These are phyloP conservation scores for Sporothrix globosa DNA, from an alignment of 2,329 filamentous ascomycete species.

Conservation along the genomic window DNA sequence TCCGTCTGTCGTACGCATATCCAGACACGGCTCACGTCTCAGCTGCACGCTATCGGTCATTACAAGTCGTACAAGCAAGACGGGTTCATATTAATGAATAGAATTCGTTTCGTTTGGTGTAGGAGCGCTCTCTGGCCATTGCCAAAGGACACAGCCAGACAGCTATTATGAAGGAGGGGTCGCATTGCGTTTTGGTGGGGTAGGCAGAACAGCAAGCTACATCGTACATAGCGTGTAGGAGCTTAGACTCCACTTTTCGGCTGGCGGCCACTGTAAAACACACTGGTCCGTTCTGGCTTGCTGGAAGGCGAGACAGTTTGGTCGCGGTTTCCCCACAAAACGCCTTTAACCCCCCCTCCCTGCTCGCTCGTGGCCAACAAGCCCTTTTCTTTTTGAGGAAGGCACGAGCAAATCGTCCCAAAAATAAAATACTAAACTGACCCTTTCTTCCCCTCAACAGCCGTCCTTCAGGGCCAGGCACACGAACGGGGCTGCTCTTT, in stretches of 20 bases:
- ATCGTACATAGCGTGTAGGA: not conserved
- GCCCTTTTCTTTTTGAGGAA: slow-evolving; percentile 24
- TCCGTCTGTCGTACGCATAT: no score
- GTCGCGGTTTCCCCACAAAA: slow-evolving; percentile 23
- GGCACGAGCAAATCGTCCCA: slow-evolving; percentile 16
- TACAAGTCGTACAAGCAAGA: not conserved
- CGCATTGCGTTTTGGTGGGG: slow-evolving; percentile 18
- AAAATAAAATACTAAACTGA: slow-evolving; percentile 25
- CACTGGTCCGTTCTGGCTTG: not conserved
- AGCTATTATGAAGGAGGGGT: not conserved
- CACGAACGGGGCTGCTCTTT: not conserved
- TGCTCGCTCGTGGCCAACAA: slow-evolving; percentile 8
- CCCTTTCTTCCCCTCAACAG: not conserved
- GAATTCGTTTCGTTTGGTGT: not conserved
- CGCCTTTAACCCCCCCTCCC: slow-evolving; percentile 3
- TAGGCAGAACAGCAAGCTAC: not conserved
- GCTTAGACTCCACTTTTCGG: slow-evolving; percentile 13
- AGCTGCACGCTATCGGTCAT: not conserved
- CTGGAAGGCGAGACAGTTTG: slow-evolving; percentile 8
- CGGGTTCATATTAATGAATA: not conserved
- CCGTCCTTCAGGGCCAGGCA: not conserved
- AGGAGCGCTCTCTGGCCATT: not conserved
- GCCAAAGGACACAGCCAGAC: not conserved
- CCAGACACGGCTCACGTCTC: not conserved
- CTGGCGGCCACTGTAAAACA: slow-evolving; percentile 11